phyloP scores from a whole-genome alignment of 2,329 filamentous ascomycete genomes.

The Pyrenophora graminea region DNA sequence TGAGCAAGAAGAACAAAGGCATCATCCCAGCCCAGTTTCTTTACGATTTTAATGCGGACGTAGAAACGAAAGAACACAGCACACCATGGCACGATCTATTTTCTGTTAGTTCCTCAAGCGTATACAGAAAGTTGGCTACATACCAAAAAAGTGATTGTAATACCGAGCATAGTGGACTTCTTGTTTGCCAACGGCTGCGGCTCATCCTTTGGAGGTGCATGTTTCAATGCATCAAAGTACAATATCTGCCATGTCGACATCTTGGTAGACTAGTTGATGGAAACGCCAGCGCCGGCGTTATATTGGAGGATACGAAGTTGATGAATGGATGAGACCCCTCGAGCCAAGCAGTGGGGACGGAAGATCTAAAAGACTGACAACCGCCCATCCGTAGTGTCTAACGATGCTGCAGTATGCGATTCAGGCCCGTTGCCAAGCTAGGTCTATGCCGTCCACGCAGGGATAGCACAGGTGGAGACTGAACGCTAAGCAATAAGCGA shows the following conservation, averaged over 20 bases:
- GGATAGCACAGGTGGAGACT: constrained; percentile 5
- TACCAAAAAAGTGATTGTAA: constrained; percentile 35
- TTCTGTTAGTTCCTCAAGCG: constrained; percentile 11
- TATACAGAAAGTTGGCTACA: background rate
- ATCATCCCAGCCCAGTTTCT: constrained; percentile 46
- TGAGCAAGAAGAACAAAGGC: constrained; percentile 35
- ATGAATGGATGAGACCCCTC: constrained; percentile 1
- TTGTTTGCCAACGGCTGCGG: constrained; percentile 34
- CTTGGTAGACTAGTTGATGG: constrained; percentile 4
- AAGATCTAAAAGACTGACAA: constrained; percentile 11
- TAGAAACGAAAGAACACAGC: constrained; percentile 37
- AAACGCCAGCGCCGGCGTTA: constrained; percentile 7
- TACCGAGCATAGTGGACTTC: constrained; percentile 31
- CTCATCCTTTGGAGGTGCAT: constrained; percentile 35
- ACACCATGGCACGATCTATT: constrained; percentile 32
- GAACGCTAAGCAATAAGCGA: constrained; percentile 6
- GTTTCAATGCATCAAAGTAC: constrained; percentile 21
- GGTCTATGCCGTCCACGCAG: constrained; percentile 6
- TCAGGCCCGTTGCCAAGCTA: constrained; percentile 12
- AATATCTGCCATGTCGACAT: constrained; percentile 27
- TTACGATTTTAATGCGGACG: constrained; percentile 33
- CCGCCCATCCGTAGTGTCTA: background rate
- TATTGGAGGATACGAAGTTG: constrained; percentile 1
- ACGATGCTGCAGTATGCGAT: constrained; percentile 6
- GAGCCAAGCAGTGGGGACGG: constrained; percentile 1